Evolutionary conservation across 257 asterid species (phyloP).

Genomic region (Solanum pennellii): DNA sequence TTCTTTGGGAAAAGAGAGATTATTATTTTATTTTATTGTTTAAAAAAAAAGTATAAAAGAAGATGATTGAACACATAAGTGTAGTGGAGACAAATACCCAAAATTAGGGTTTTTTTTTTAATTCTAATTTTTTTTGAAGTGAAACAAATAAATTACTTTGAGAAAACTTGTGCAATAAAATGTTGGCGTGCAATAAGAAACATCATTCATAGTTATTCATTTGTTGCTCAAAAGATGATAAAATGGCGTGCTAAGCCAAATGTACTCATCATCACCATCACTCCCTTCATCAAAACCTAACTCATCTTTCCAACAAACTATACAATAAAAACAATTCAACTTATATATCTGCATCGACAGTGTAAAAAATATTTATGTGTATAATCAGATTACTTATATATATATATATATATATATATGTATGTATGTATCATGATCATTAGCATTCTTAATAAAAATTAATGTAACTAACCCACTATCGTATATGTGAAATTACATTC

Average conservation of each 20-base stretch:
- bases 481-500: neutral
- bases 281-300: conserved; percentile 6
- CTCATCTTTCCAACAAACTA: neutral
- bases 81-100: conserved; percentile 7
- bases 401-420: no score
- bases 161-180: conserved; percentile 15
- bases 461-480: neutral
- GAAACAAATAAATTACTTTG: neutral
- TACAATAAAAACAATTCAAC: neutral
- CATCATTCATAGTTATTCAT: conserved; percentile 17
- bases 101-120: neutral
- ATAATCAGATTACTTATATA: neutral
- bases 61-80: conserved; percentile 6
- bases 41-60: neutral
- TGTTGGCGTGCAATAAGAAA: conserved; percentile 24
- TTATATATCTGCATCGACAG: neutral
- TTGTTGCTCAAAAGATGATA: conserved; percentile 8
- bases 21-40: no score
- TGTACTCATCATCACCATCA: conserved; percentile 12
- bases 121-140: neutral
- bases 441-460: neutral
- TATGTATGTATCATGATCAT: neutral
- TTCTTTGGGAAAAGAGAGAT: neutral
- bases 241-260: conserved; percentile 18
- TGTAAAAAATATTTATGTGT: neutral